Conservation (phyloP, 2,329 filamentous ascomycete genomes). For the Cercospora sesami region DNA sequence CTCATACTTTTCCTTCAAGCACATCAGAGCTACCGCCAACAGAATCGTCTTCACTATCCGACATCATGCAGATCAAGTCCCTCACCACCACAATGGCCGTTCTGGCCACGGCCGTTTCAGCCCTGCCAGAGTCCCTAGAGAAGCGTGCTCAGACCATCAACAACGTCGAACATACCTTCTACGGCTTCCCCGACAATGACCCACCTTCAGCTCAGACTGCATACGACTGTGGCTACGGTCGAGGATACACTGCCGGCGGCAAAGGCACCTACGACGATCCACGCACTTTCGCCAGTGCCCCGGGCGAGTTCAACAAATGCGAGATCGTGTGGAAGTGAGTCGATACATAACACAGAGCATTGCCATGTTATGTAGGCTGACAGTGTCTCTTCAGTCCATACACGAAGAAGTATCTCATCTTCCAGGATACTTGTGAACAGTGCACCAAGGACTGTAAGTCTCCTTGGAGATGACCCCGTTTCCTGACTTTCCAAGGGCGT, state of each 20-base stretch:
- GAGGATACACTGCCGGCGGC: constrained; percentile 43
- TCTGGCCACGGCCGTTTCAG: constrained; percentile 3
- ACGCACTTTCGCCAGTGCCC: constrained; percentile 47
- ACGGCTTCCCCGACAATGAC: constrained; percentile 34
- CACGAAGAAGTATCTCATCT: not conserved
- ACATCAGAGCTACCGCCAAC: not conserved
- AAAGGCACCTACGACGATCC: constrained; percentile 47
- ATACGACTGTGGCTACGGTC: constrained; percentile 32
- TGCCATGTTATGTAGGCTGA: not conserved
- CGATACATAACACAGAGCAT: not conserved
- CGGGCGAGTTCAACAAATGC: constrained; percentile 45
- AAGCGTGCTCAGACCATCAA: constrained; percentile 18
- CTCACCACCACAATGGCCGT: not conserved
- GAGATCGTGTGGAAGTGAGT: constrained; percentile 45
- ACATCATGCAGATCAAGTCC: not conserved
- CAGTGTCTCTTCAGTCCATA: not conserved
- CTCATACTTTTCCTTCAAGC: not conserved
- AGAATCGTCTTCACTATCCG: not conserved
- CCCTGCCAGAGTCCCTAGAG: constrained; percentile 11
- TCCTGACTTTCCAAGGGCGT: not conserved
- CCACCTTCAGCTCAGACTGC: constrained; percentile 32
- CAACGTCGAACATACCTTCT: constrained; percentile 31
- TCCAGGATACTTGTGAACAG: not conserved
- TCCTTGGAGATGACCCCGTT: not conserved
- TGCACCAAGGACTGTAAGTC: not conserved